Base-by-base conservation (phyloP, 768 basidiomycete genomes). In the Saitozyma podzolica region DNA sequence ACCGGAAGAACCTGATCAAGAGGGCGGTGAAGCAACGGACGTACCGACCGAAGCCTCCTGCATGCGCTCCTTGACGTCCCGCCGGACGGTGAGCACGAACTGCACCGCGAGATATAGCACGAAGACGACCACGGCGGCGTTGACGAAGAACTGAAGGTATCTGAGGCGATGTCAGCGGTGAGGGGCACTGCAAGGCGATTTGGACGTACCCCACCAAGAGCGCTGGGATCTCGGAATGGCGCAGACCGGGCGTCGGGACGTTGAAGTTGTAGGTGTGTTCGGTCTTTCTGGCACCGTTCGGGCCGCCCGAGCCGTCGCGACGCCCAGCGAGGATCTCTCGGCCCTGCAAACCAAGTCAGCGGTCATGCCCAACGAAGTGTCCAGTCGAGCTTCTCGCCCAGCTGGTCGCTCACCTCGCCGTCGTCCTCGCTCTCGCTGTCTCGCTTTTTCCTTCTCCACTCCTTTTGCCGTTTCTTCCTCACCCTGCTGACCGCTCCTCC, bases 61-160 rank as follows among this genome's bases (percentile, higher is more conserved):
- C 67, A 96, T 87, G 40, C 90, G 87, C 45, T 91, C 87, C 66
- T 88, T 86, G 20, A 99, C 92, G 75, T 99, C 95, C 57, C 86
- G 85, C 70, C 92, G 89, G 41, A 99, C 88, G 9, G 92, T 93
- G 62, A 90, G 81, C 73, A 98, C 88, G 80, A 94, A 92, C 75
- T 89, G 88, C 52, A 93, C 81, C 50, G 89, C 82, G 62, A 97
- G 83, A 76, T 93, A 96, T 65, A 99, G 81, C 73, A 91, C 89
- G 53, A 94, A 82, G 47, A 90, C 70, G 53, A 92, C 86, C 43
- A 97, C 84, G 7, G 89, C 87, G 20, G 90, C 81, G 79, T 97
- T 96, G 82, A 96, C 96, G 80, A 90, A 86, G 81, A 98, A 91
- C 77, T 98, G 95, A 19, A 95, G 82, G 79, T 98, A 98, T 64